phyloP scores from a whole-genome alignment of 352 stramenopile species.

The Phytophthora meadii region DNA sequence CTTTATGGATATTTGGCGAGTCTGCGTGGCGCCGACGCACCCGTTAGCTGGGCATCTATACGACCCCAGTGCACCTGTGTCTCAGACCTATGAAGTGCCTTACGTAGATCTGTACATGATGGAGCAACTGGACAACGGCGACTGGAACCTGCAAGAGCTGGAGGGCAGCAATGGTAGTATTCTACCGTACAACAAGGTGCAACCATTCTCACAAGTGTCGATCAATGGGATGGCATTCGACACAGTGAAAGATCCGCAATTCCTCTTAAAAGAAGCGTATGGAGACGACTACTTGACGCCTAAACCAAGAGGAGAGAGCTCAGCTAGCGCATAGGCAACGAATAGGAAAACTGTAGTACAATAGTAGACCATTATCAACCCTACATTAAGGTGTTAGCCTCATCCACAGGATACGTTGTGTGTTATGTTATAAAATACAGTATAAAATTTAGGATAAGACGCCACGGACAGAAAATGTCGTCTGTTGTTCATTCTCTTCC shows the following conservation, averaged over 20 bases:
- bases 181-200: slow-evolving; percentile 25
- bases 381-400: background rate
- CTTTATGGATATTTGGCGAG: slow-evolving; percentile 40
- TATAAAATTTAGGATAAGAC: no score
- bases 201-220: slow-evolving; percentile 26
- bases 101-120: slow-evolving; percentile 51
- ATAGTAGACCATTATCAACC: background rate
- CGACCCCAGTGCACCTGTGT: slow-evolving; percentile 27
- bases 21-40: slow-evolving; percentile 47
- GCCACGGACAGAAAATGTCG: slow-evolving; percentile 12
- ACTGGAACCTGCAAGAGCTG: slow-evolving; percentile 32
- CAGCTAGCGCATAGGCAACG: slow-evolving; percentile 1
- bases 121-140: slow-evolving; percentile 11
- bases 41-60: slow-evolving; percentile 43
- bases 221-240: slow-evolving; percentile 45
- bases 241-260: slow-evolving; percentile 37
- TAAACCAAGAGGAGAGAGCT: background rate
- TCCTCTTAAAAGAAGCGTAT: slow-evolving; percentile 42
- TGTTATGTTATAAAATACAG: no score
- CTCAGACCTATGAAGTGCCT: slow-evolving; percentile 15
- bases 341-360: slow-evolving; percentile 18
- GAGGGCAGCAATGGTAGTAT: slow-evolving; percentile 17
- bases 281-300: slow-evolving; percentile 43
- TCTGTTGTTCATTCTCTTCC: slow-evolving; percentile 2
- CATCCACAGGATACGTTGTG: background rate